These are phyloP conservation scores for Withania somnifera DNA, from an alignment of 305 asterid species.

Conservation along the genomic window DNA sequence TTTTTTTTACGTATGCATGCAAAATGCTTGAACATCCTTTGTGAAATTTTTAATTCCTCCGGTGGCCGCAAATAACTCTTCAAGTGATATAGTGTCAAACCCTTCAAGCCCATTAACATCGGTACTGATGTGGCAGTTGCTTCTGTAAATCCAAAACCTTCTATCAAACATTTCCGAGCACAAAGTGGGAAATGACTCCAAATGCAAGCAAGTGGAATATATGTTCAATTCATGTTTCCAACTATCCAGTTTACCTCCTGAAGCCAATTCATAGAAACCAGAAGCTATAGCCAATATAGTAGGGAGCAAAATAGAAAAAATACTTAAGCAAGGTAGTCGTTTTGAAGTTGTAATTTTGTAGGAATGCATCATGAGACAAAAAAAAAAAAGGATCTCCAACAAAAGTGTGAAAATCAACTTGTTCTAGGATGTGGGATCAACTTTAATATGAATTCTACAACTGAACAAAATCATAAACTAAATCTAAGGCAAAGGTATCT, in stretches of 20 bases:
- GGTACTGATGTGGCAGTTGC: slow-evolving; percentile 86
- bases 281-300: background rate
- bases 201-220: background rate
- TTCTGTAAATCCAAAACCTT: slow-evolving; percentile 42
- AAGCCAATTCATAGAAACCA: background rate
- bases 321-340: background rate
- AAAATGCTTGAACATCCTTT: no score
- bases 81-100: slow-evolving; percentile 70
- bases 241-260: background rate
- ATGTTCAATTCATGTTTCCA: background rate
- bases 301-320: no score
- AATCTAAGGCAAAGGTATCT: background rate
- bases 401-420: no score
- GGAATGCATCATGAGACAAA: background rate
- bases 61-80: slow-evolving; percentile 92
- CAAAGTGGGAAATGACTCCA: background rate
- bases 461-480: no score
- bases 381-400: no score
- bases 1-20: no score
- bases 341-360: background rate
- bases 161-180: background rate
- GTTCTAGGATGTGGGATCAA: no score
- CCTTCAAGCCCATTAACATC: slow-evolving; percentile 80
- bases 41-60: no score
- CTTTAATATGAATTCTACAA: no score